Evolutionary conservation across 2,329 filamentous ascomycete species (phyloP).

Genomic region (Escovopsis sp.): DNA sequence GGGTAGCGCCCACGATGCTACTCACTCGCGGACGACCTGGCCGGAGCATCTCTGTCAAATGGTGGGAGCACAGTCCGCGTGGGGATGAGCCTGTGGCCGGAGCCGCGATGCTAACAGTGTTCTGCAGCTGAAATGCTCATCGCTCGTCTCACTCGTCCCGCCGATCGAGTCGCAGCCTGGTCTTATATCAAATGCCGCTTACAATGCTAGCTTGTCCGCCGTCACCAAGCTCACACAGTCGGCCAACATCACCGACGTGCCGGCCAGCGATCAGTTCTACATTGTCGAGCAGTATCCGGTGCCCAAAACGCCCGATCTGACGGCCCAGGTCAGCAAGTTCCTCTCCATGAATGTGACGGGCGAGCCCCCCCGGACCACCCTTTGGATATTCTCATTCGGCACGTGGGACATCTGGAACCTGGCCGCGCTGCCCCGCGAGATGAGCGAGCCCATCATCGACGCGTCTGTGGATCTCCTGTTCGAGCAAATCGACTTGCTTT

Average conservation of each 20-base stretch:
- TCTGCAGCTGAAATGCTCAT: constrained; percentile 29
- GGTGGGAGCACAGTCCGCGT: constrained; percentile 17
- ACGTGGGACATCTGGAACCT: constrained; percentile 41
- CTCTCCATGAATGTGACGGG: constrained; percentile 23
- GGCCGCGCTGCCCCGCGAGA: constrained; percentile 28
- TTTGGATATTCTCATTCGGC: constrained; percentile 39
- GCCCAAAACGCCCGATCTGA: constrained; percentile 26
- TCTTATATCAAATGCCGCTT: constrained; percentile 39
- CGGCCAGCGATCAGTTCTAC: constrained; percentile 30
- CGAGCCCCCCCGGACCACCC: constrained; percentile 27
- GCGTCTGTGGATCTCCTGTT: constrained; percentile 26
- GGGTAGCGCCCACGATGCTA: constrained; percentile 21
- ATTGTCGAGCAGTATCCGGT: constrained; percentile 28
- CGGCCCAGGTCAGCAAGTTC: constrained; percentile 30
- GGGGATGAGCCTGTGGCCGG: neutral
- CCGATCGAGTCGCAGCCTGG: constrained; percentile 26
- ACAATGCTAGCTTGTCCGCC: constrained; percentile 27
- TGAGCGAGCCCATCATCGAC: constrained; percentile 23
- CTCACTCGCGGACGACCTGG: constrained; percentile 22
- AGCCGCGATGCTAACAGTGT: neutral
- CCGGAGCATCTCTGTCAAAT: constrained; percentile 33
- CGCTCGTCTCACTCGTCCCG: constrained; percentile 32
- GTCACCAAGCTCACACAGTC: constrained; percentile 19
- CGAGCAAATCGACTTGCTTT: constrained; percentile 31
- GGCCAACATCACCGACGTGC: constrained; percentile 17